Conservation (phyloP, 768 basidiomycete genomes). For the Leucocoprinus leucothites region DNA sequence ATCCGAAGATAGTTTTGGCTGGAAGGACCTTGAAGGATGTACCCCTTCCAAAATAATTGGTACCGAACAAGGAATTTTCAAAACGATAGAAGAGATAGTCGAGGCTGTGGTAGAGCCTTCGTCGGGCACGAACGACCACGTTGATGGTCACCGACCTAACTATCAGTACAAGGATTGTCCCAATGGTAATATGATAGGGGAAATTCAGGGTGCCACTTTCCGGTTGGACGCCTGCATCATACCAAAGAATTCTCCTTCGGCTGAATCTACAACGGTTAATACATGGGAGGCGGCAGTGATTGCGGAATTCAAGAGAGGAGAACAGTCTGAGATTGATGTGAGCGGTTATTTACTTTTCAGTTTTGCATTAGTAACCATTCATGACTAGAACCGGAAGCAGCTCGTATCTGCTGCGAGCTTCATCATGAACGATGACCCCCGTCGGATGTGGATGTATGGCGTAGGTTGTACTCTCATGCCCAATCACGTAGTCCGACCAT, state of each 20-base stretch:
- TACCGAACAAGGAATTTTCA: neutral
- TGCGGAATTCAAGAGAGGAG: slow-evolving; percentile 14
- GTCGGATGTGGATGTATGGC: neutral
- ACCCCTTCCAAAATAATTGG: neutral
- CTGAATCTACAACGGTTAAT: neutral
- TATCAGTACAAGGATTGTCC: neutral
- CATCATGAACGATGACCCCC: slow-evolving; percentile 1
- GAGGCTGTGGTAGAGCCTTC: too few species aligned
- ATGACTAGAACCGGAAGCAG: neutral
- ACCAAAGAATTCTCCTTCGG: too few species aligned
- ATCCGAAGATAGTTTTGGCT: too few species aligned
- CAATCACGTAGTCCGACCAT: too few species aligned
- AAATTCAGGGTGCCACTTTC: slow-evolving; percentile 13
- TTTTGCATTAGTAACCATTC: too few species aligned
- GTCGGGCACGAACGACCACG: too few species aligned
- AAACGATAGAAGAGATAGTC: too few species aligned
- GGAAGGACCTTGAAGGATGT: too few species aligned
- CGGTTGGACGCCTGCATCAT: slow-evolving; percentile 17
- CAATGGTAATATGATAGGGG: neutral
- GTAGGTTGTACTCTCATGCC: neutral
- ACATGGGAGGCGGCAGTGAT: slow-evolving; percentile 16
- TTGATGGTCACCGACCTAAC: neutral
- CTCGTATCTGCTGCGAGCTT: neutral
- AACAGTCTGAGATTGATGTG: neutral
- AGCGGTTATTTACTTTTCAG: neutral